Base-by-base conservation (phyloP, 371 early-diverging fungal genomes). In the Mycotypha africana region DNA sequence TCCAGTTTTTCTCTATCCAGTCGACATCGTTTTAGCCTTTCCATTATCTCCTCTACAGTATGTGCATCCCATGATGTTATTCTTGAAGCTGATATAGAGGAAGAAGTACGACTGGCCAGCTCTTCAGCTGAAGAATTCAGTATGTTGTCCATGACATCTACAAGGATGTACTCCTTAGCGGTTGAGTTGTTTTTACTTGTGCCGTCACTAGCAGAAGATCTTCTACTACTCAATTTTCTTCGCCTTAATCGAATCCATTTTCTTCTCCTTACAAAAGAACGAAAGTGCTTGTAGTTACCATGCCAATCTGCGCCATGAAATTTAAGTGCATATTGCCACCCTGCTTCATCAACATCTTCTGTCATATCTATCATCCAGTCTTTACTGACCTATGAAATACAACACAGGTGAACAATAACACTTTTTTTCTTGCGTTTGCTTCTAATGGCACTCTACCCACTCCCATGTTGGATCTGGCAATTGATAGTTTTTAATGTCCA, bases 361-460 rank as follows among this genome's bases (percentile, higher is more conserved):
- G 79, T 74, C 83, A 82, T 80, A 51, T 82, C 81, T 15, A 80
- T 77, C 60, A 82, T 58, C 83, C 83, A 82, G 23, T 73, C 67
- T 49, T 73, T 72, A 45, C 66, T 70, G 9, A 58, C 50, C 69
- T 69, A 41, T 19, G 12, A 0, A 31, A 15, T 4, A 16, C 19
- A 19, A n/a, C 15, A 10, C 9, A 31, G 8, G 17, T 3, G 6
- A 15, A 42, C 15, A 34, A n/a, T n/a, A n/a, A n/a, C n/a, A n/a
- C n/a, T n/a, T n/a, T n/a, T n/a, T 30, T 15, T 19, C 25, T 39
- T 35, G 25, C 22, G 2, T 28, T 15, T 14, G 14, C 28, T 35
- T 28, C 9, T 43, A 5, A 12, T 17, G 17, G 34, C 4, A 4
- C 4, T 36, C 41, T 39, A 79, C 78, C 83, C 83, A 82, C 54